Evolutionary conservation across 2,329 filamentous ascomycete genomes (phyloP).

Genomic region (Nigrospora oryzae): DNA sequence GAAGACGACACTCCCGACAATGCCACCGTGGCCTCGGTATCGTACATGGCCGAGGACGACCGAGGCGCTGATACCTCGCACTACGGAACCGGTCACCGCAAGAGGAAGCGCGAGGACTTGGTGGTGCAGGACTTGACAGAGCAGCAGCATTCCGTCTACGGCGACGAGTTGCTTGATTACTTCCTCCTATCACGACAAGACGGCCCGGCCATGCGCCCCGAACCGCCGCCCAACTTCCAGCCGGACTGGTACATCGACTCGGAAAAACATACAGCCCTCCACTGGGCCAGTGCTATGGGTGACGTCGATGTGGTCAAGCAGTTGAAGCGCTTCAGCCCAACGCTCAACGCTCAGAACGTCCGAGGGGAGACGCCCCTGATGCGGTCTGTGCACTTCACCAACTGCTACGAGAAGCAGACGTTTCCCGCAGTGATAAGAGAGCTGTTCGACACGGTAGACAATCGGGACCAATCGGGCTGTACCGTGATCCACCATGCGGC

Average conservation of each 20-base stretch:
- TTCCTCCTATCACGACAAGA: constrained; percentile 83
- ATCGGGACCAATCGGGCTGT: constrained; percentile 69
- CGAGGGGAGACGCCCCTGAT: constrained; percentile 87
- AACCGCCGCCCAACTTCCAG: constrained; percentile 79
- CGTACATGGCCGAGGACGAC: constrained; percentile 78
- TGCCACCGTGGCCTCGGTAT: constrained; percentile 73
- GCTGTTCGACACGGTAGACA: constrained; percentile 72
- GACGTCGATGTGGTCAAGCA: constrained; percentile 87
- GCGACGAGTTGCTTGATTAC: constrained; percentile 90
- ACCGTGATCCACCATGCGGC: constrained; percentile 95
- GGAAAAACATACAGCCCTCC: constrained; percentile 83
- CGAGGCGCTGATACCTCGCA: constrained; percentile 56
- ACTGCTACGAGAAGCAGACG: constrained; percentile 88
- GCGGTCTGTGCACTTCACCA: constrained; percentile 90
- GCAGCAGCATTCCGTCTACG: constrained; percentile 82
- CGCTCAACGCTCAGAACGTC: constrained; percentile 60
- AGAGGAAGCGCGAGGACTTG: constrained; percentile 65
- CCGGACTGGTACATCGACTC: constrained; percentile 90
- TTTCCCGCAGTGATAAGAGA: constrained; percentile 81
- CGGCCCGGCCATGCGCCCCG: constrained; percentile 61
- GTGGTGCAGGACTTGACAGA: constrained; percentile 56
- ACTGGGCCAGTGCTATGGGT: constrained; percentile 97
- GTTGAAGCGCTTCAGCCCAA: constrained; percentile 72
- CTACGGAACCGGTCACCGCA: constrained; percentile 50
- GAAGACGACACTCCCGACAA: constrained; percentile 81